Percentiles rank a stretch among this genome's conserved stretches.
Conservation (phyloP, 257 asterid genomes). For the Gynochthodes officinalis region DNA sequence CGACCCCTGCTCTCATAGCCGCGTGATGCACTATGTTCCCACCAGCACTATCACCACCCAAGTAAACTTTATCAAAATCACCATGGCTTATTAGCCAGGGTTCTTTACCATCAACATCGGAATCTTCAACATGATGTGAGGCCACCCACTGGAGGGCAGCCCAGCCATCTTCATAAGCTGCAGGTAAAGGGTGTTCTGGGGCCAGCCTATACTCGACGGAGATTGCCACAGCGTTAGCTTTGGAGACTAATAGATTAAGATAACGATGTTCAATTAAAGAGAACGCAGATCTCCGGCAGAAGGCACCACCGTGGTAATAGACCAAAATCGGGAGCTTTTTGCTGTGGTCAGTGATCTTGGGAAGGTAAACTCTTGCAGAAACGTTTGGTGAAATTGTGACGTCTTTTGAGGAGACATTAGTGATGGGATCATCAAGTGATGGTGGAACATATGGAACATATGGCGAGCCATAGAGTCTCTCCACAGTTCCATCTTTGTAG, state of each 20-base stretch:
- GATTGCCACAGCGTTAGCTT: slow-evolving; percentile 16
- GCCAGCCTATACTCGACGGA: slow-evolving; percentile 43
- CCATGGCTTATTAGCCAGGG: slow-evolving; percentile 39
- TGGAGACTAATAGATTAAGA: slow-evolving; percentile 11
- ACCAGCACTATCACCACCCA: slow-evolving; percentile 42
- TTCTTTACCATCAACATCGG: not conserved
- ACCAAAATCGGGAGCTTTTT: slow-evolving; percentile 33
- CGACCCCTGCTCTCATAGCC: slow-evolving; percentile 13
- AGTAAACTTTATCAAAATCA: slow-evolving; percentile 28
- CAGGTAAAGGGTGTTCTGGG: slow-evolving; percentile 50
- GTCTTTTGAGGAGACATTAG: slow-evolving; percentile 34
- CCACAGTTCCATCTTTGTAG: slow-evolving; percentile 33
- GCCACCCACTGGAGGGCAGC: slow-evolving; percentile 32
- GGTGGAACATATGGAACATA: slow-evolving; percentile 27
- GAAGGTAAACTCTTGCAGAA: slow-evolving; percentile 35
- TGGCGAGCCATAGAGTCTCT: slow-evolving; percentile 23
- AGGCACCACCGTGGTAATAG: slow-evolving; percentile 29
- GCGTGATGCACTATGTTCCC: slow-evolving; percentile 27
- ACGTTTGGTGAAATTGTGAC: slow-evolving; percentile 23
- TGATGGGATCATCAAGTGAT: slow-evolving; percentile 14
- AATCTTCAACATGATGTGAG: slow-evolving; percentile 1
- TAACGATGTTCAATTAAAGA: slow-evolving; percentile 24
- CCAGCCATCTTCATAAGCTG: slow-evolving; percentile 47
- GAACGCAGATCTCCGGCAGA: slow-evolving; percentile 33
- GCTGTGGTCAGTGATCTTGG: slow-evolving; percentile 2